These are phyloP conservation scores for Mediolabrus comicus DNA, from an alignment of 108 stramenopile genomes.

Conservation along the genomic window DNA sequence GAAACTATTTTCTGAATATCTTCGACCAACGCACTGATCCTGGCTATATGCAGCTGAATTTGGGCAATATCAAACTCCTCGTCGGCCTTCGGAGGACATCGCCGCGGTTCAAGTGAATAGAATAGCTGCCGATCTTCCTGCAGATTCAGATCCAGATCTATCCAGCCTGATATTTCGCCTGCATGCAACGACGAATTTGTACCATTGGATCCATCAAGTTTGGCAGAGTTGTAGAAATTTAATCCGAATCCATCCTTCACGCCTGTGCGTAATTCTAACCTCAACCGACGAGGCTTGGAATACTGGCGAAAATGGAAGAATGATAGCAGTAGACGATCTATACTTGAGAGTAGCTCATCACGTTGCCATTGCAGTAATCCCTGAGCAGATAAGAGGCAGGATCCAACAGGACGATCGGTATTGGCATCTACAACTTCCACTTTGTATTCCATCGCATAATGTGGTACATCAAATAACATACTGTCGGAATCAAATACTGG, in stretches of 20 bases:
- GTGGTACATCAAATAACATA: constrained; percentile 61
- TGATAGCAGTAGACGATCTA: constrained; percentile 34
- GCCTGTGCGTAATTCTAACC: constrained; percentile 56
- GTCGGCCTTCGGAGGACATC: constrained; percentile 58
- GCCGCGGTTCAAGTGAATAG: constrained; percentile 41
- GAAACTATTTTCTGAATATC: constrained; percentile 53
- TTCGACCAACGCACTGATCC: constrained; percentile 61
- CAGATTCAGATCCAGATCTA: constrained; percentile 62
- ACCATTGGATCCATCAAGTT: constrained; percentile 26
- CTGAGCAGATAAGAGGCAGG: constrained; percentile 65
- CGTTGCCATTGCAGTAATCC: constrained; percentile 77
- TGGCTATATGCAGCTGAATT: constrained; percentile 70
- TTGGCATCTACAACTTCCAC: constrained; percentile 77
- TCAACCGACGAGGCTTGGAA: constrained; percentile 46
- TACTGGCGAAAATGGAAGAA: constrained; percentile 39
- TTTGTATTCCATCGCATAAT: constrained; percentile 78
- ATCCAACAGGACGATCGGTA: constrained; percentile 70
- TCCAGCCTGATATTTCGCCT: constrained; percentile 72
- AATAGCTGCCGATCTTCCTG: constrained; percentile 69
- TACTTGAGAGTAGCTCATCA: constrained; percentile 44
- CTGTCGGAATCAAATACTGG: constrained; percentile 69
- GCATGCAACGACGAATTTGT: constrained; percentile 17
- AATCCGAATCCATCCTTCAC: constrained; percentile 66
- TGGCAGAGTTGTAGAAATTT: constrained; percentile 60
- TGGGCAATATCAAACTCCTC: constrained; percentile 65